Percentiles rank a stretch among this genome's conserved stretches.
These are phyloP conservation scores for Fusarium poae DNA, from an alignment of 2,329 filamentous ascomycete species.

Conservation along the genomic window DNA sequence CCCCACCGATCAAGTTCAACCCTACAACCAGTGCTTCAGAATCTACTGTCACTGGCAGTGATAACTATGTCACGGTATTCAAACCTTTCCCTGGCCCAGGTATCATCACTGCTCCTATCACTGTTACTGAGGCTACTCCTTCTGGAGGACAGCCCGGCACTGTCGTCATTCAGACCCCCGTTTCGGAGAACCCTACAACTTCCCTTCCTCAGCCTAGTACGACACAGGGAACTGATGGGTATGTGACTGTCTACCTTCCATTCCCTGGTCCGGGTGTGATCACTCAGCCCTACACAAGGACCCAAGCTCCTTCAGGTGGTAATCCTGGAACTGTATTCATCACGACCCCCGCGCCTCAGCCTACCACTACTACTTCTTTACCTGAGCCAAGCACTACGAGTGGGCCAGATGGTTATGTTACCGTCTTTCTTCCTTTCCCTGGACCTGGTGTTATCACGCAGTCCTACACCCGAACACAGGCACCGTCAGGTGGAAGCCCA, in stretches of 20 bases:
- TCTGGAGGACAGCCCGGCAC: conserved; percentile 27
- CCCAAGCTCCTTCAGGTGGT: conserved; percentile 24
- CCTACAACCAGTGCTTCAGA: conserved; percentile 8
- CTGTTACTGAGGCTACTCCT: conserved; percentile 23
- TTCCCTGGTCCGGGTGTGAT: conserved; percentile 26
- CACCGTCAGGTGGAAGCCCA: conserved; percentile 28
- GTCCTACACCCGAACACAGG: conserved; percentile 26
- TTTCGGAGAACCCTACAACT: conserved; percentile 1
- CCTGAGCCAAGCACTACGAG: conserved; percentile 15
- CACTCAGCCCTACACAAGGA: conserved; percentile 13
- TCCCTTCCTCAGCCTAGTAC: conserved; percentile 3
- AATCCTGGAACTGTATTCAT: conserved; percentile 27
- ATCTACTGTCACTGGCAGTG: conserved; percentile 24
- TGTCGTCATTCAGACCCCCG: conserved; percentile 28
- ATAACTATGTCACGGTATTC: conserved; percentile 33
- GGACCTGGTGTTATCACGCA: conserved; percentile 27
- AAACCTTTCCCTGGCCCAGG: conserved; percentile 34
- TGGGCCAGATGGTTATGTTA: conserved; percentile 23
- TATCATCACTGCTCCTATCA: conserved; percentile 34
- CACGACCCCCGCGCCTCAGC: conserved; percentile 16
- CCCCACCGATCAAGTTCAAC: conserved; percentile 25
- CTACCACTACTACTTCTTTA: conserved; percentile 7
- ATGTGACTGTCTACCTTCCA: conserved; percentile 17
- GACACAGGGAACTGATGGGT: conserved; percentile 14
- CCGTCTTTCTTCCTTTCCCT: conserved; percentile 28